Conservation (phyloP, 176 grass and related monocot genomes). For the Secale cereale region DNA sequence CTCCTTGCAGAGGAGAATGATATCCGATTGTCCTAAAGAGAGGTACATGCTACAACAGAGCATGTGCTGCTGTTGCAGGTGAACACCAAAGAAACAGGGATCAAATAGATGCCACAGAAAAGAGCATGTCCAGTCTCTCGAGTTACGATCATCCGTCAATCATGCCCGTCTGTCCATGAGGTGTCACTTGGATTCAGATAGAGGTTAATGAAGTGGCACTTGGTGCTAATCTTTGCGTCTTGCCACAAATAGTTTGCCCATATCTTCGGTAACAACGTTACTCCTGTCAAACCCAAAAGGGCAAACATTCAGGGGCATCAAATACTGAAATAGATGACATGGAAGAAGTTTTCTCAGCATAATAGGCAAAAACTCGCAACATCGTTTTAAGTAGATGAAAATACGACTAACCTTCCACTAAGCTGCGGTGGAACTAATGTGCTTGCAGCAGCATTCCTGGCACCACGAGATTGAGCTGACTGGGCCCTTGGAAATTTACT, state of each 20-base stretch:
- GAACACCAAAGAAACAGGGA: not conserved
- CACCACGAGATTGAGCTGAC: conserved; percentile 36
- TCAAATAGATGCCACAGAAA: not conserved
- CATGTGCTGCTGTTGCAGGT: too few relatives aligned
- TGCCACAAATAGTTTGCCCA: conserved; percentile 78
- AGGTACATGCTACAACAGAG: too few relatives aligned
- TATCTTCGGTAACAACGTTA: conserved; percentile 96
- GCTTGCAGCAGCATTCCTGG: conserved; percentile 34
- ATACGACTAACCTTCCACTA: conserved; percentile 58
- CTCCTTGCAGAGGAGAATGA: too few relatives aligned
- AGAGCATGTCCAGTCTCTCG: too few relatives aligned
- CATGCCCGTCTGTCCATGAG: not conserved
- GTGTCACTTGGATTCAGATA: not conserved
- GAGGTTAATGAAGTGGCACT: not conserved
- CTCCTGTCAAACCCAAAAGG: conserved; percentile 53
- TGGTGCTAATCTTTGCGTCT: conserved; percentile 44
- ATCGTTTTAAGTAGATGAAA: too few relatives aligned
- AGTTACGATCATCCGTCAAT: too few relatives aligned
- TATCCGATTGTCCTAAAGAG: too few relatives aligned
- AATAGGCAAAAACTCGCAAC: not conserved
- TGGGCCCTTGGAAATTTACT: conserved; percentile 68
- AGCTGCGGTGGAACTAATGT: conserved; percentile 76
- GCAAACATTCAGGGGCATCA: not conserved
- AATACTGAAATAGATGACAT: not conserved
- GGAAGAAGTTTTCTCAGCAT: not conserved